phyloP scores from a whole-genome alignment of 208 protist species.

The Acanthamoeba triangularis region DNA sequence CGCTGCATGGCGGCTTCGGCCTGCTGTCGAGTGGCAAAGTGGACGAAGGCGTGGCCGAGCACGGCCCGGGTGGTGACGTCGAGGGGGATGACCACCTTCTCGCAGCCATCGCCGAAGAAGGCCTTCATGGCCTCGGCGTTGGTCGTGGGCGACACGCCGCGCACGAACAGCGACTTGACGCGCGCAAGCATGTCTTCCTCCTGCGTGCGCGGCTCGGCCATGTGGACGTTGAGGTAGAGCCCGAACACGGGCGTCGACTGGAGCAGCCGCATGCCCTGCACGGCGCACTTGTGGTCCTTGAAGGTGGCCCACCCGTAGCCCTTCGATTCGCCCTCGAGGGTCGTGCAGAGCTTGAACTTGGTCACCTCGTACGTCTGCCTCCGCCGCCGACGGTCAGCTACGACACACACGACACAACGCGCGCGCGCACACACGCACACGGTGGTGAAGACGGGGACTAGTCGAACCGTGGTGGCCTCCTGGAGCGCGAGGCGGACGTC shows the following conservation, averaged over 20 bases:
- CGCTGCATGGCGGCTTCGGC: slow-evolving; percentile 46
- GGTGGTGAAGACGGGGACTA: not conserved
- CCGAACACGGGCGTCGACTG: slow-evolving; percentile 48
- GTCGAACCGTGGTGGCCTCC: not conserved
- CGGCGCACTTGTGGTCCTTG: slow-evolving; percentile 56
- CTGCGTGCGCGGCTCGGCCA: slow-evolving; percentile 33
- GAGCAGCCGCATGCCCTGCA: slow-evolving; percentile 43
- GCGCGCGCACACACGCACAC: not conserved
- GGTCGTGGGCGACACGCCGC: slow-evolving; percentile 19
- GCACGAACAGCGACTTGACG: slow-evolving; percentile 66
- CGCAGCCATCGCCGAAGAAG: slow-evolving; percentile 34
- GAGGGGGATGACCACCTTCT: slow-evolving; percentile 20
- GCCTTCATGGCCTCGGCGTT: slow-evolving; percentile 39
- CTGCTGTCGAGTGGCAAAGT: slow-evolving; percentile 21
- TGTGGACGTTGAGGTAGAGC: slow-evolving; percentile 16
- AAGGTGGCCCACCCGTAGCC: slow-evolving; percentile 60
- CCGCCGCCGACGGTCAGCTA: not conserved
- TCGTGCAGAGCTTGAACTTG: slow-evolving; percentile 61
- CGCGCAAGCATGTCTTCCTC: slow-evolving; percentile 12
- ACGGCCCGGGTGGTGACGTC: not conserved
- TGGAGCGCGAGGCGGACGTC: slow-evolving; percentile 62
- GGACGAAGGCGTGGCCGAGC: slow-evolving; percentile 55
- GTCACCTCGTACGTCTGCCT: slow-evolving; percentile 26
- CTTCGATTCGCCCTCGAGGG: slow-evolving; percentile 17
- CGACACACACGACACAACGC: not conserved